These are phyloP conservation scores for Anacardium occidentale DNA, from an alignment of 345 rosid genomes.

Conservation along the genomic window DNA sequence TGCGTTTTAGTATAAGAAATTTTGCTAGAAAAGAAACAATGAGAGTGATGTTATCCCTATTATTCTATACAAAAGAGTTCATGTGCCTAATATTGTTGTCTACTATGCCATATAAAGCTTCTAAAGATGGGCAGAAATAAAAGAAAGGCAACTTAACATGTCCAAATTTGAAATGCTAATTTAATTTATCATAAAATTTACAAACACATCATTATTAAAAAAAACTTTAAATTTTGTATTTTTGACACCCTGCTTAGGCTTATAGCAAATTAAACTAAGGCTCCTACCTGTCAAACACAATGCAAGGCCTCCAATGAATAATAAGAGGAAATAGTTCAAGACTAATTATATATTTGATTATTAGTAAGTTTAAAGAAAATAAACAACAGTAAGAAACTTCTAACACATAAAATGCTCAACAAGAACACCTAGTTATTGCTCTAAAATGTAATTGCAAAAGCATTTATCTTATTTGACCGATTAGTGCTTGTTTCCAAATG, in stretches of 20 bases:
- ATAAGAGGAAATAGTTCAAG: background rate
- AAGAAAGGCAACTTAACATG: background rate
- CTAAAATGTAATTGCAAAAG: background rate
- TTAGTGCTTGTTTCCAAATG: slow-evolving; percentile 1
- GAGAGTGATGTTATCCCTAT: background rate
- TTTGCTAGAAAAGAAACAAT: background rate
- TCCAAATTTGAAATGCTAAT: background rate
- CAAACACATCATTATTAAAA: background rate
- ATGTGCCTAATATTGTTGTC: background rate
- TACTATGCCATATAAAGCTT: background rate
- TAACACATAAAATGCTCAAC: background rate
- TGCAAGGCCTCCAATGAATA: background rate
- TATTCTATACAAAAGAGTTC: background rate
- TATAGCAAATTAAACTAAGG: background rate
- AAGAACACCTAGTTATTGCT: background rate
- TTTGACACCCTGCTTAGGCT: background rate
- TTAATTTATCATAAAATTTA: background rate
- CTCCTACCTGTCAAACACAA: too few species aligned
- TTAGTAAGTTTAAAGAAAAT: background rate
- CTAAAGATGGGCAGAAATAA: background rate
- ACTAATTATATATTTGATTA: background rate
- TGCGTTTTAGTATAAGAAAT: background rate
- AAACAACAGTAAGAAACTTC: background rate
- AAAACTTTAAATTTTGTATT: background rate
- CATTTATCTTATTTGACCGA: background rate